These are phyloP conservation scores for Hysterium pulicare DNA, from an alignment of 2,329 filamentous ascomycete species.

Conservation along the genomic window DNA sequence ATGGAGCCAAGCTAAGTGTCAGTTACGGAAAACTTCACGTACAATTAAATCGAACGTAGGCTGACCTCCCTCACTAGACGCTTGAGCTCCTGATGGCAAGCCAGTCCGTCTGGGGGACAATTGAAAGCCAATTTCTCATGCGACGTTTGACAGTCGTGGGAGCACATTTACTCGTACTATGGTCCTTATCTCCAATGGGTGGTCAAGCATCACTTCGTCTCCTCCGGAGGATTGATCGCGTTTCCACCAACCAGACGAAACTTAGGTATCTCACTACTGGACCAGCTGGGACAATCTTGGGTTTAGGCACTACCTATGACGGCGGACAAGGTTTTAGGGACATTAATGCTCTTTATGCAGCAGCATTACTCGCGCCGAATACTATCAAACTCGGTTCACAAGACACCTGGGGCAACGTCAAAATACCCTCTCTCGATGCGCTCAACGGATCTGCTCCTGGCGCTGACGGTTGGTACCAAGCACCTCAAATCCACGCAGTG, in stretches of 20 bases:
- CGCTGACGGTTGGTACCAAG: constrained; percentile 20
- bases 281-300: constrained; percentile 15
- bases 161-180: constrained; percentile 29
- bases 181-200: constrained; percentile 35
- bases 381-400: constrained; percentile 18
- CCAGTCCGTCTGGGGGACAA: constrained; percentile 36
- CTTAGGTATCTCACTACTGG: constrained; percentile 30
- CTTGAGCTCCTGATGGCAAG: constrained; percentile 35
- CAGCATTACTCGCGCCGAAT: constrained; percentile 22
- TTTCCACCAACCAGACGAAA: constrained; percentile 3
- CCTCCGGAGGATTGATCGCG: constrained; percentile 12
- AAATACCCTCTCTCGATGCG: constrained; percentile 23
- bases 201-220: constrained; percentile 36
- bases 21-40: neutral
- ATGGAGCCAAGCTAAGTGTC: constrained; percentile 28
- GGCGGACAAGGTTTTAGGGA: constrained; percentile 16
- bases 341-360: constrained; percentile 21
- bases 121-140: constrained; percentile 33
- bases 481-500: constrained; percentile 11
- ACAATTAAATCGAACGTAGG: neutral
- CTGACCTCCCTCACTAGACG: constrained; percentile 14
- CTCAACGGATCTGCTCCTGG: constrained; percentile 9
- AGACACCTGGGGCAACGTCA: constrained; percentile 36
- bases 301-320: constrained; percentile 12
- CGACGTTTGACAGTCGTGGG: constrained; percentile 28